Evolutionary conservation across 2,329 filamentous ascomycete genomes (phyloP).

Genomic region (Bimuria novae-zelandiae): DNA sequence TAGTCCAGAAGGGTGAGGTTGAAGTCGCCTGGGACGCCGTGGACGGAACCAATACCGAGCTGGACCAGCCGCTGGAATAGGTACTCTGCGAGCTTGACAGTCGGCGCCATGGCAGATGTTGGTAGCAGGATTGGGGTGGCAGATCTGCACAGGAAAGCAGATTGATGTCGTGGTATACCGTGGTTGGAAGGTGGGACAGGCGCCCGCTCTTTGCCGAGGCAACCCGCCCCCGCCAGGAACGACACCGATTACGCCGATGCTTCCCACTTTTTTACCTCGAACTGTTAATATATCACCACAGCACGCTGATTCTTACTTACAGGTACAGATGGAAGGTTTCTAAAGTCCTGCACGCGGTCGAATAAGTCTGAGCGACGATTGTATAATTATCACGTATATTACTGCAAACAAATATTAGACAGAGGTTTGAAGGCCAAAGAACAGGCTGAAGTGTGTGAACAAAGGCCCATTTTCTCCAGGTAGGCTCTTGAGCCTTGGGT

Average conservation of each 20-base stretch:
- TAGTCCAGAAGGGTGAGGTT: conserved; percentile 42
- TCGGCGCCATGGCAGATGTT: neutral
- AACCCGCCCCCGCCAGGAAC: neutral
- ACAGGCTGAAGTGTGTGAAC: too few species aligned
- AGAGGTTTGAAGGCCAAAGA: too few species aligned
- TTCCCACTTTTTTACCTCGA: too few species aligned
- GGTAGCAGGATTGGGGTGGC: neutral
- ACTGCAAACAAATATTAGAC: too few species aligned
- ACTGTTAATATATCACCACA: too few species aligned
- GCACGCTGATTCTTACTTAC: too few species aligned
- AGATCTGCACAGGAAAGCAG: neutral
- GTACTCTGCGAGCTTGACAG: conserved; percentile 29
- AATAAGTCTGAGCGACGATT: too few species aligned
- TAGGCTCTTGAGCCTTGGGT: too few species aligned
- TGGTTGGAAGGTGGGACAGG: neutral
- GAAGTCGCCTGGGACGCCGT: conserved; percentile 49
- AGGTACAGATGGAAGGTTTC: too few species aligned
- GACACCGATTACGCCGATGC: conserved; percentile 1
- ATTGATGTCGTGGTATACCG: neutral
- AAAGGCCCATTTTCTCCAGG: too few species aligned
- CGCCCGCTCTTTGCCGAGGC: neutral
- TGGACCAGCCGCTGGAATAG: conserved; percentile 37
- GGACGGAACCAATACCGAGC: conserved; percentile 46
- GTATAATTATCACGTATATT: too few species aligned
- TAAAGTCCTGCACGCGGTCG: too few species aligned